phyloP scores from a whole-genome alignment of 1,284 basidiomycete species.

The Porodaedalea pini region DNA sequence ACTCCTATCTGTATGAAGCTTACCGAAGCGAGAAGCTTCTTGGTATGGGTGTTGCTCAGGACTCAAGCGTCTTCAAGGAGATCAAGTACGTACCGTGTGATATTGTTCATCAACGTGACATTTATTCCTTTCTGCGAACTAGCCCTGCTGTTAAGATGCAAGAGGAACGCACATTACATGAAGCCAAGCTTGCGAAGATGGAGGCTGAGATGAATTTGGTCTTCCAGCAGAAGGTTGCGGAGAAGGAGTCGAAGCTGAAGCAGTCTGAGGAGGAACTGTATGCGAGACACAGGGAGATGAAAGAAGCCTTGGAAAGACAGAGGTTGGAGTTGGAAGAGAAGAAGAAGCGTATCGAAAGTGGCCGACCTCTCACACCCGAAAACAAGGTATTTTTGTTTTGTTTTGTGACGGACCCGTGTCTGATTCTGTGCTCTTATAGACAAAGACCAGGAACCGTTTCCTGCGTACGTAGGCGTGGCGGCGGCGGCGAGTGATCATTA shows the following conservation, averaged over 20 bases:
- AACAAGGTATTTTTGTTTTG: constrained; percentile 42
- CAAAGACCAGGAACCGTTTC: constrained; percentile 69
- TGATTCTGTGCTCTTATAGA: constrained; percentile 28
- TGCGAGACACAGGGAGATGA: constrained; percentile 97
- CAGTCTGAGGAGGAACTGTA: constrained; percentile 98
- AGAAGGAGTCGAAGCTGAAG: constrained; percentile 97
- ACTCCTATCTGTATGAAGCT: constrained; percentile 91
- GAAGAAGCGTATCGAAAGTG: constrained; percentile 94
- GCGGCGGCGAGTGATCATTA: neutral
- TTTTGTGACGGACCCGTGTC: neutral
- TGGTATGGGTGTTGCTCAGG: constrained; percentile 94
- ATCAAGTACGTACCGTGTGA: constrained; percentile 72
- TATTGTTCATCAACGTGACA: constrained; percentile 3
- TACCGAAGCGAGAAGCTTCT: constrained; percentile 93
- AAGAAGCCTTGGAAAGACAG: constrained; percentile 97
- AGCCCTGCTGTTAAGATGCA: constrained; percentile 94
- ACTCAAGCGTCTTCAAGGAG: constrained; percentile 96
- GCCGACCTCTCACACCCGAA: constrained; percentile 92
- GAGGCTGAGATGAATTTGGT: constrained; percentile 99
- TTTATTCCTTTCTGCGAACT: constrained; percentile 18
- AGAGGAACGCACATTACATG: constrained; percentile 90
- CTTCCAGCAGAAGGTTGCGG: constrained; percentile 98
- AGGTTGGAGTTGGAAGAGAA: constrained; percentile 94
- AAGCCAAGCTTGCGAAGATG: constrained; percentile 97
- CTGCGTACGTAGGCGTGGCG: constrained; percentile 63